A percentile compares a stretch with the other conserved stretches of the same genome.
Conservation (phyloP, 1,139 yeast species). For the Tardiomyces blankii region DNA sequence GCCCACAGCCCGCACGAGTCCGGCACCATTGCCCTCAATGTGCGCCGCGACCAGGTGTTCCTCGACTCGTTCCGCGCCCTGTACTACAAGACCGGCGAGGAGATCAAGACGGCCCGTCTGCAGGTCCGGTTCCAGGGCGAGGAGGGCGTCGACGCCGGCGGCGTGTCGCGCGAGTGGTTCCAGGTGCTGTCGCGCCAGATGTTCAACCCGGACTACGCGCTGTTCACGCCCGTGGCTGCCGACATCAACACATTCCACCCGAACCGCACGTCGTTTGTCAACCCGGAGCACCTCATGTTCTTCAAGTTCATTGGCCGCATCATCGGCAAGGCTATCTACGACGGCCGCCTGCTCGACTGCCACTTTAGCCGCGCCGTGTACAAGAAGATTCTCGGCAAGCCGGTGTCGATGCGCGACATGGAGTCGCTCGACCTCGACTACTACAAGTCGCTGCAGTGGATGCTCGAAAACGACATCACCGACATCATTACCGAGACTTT, state of each 20-base stretch:
- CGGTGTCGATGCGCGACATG: conserved; percentile 86
- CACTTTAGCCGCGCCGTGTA: conserved; percentile 95
- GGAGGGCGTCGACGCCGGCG: conserved; percentile 98
- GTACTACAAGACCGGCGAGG: conserved; percentile 70
- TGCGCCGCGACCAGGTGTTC: conserved; percentile 85
- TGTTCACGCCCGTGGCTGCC: conserved; percentile 84
- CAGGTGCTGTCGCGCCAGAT: conserved; percentile 90
- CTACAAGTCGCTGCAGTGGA: conserved; percentile 89
- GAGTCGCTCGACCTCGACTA: conserved; percentile 90
- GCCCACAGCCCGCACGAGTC: conserved; percentile 25
- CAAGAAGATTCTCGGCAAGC: conserved; percentile 69
- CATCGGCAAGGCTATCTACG: conserved; percentile 90
- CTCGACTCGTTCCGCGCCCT: conserved; percentile 80
- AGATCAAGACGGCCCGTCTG: conserved; percentile 61
- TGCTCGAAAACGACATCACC: conserved; percentile 90
- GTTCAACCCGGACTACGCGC: conserved; percentile 93
- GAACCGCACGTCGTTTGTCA: conserved; percentile 82
- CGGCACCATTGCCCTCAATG: conserved; percentile 47
- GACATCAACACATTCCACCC: conserved; percentile 96
- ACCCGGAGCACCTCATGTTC: conserved; percentile 75
- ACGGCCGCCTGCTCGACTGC: conserved; percentile 80
- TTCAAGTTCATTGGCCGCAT: conserved; percentile 92
- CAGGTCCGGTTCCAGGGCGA: conserved; percentile 85
- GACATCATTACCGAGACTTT: conserved; percentile 96
- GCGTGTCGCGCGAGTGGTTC: conserved; percentile 95